Evolutionary conservation across 306 rosid species (phyloP), one percentile per base, ranked within the genome.

Genomic region (Cucurbita maxima): DNA sequence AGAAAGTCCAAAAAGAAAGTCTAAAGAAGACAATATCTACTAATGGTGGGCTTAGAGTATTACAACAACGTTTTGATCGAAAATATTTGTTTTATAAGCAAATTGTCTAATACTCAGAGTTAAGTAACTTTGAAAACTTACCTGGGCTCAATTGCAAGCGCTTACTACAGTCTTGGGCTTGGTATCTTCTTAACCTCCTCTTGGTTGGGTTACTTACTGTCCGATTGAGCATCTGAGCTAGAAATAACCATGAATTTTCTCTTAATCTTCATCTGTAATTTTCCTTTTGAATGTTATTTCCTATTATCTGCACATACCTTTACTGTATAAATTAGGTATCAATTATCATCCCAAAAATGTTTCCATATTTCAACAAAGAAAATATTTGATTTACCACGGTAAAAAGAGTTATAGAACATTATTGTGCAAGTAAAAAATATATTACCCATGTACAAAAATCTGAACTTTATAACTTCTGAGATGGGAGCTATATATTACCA

Each of bases 401-500:
- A 68, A 48, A 68, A 45, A 14, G 12, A 9, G 55, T 18, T 68
- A 13, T 44, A 45, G 13, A 44, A 45, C 55, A 68, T 68, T 44
- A 68, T 45, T 68, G 19, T 47, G 73, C 54, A 22, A 47, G 73
- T 40, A 20, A 64, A 64, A 47, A 68, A 47, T 47, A 54, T 44
- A 44, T n/a, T 66, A 44, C 11, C 54, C 36, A 66, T 66, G 55
- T 68, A 68, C 73, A 88, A 79, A 82, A 78, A 75, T 77, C 77
- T 47, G 80, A 61, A 81, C 73, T 82, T 83, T 70, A 87, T 71
- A 78, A 74, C 82, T 87, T 82, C 58, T 69, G 73, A 82, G 74
- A 82, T 82, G 79, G 77, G 82, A 79, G 86, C 81, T 84, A 87
- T 84, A 87, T 83, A 74, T 85, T 84, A 90, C 96, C 88, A 84